Conservation (phyloP, 495 filamentous ascomycete species). For the Echria macrotheca region DNA sequence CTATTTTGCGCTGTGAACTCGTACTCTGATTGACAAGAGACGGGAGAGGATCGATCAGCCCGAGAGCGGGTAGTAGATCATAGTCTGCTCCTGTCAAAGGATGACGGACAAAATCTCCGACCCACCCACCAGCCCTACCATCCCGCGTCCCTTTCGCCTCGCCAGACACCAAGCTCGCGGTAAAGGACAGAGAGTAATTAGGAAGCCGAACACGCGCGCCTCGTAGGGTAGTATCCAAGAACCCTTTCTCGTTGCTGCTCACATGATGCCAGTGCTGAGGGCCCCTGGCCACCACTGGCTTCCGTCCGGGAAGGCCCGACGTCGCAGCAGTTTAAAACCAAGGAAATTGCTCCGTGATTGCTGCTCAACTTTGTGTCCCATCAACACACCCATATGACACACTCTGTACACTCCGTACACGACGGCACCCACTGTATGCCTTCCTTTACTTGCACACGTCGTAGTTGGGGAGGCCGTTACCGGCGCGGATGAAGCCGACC, state of each 20-base stretch:
- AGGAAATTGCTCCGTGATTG: not conserved
- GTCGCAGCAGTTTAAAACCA: not conserved
- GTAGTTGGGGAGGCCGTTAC: slow-evolving; percentile 31
- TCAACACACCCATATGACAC: not conserved
- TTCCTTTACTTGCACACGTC: slow-evolving; percentile 39
- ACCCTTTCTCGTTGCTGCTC: not conserved
- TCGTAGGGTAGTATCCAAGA: slow-evolving; percentile 5
- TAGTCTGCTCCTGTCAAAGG: too few species aligned
- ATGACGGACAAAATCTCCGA: not conserved
- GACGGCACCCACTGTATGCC: too few species aligned
- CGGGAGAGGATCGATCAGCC: not conserved
- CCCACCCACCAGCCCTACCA: not conserved
- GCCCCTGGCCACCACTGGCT: not conserved
- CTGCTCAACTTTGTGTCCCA: too few species aligned
- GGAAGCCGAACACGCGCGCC: slow-evolving; percentile 10
- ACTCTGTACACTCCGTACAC: not conserved
- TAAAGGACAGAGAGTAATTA: too few species aligned
- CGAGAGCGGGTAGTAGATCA: not conserved
- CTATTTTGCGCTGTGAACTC: too few species aligned
- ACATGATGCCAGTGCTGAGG: slow-evolving; percentile 1
- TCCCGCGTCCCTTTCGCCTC: not conserved
- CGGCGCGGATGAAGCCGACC: slow-evolving; percentile 32
- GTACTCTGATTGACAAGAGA: too few species aligned
- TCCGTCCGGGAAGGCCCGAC: not conserved
- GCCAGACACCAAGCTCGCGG: too few species aligned